Conservation (phyloP, 116 monocot species). For the Cymodocea nodosa region DNA sequence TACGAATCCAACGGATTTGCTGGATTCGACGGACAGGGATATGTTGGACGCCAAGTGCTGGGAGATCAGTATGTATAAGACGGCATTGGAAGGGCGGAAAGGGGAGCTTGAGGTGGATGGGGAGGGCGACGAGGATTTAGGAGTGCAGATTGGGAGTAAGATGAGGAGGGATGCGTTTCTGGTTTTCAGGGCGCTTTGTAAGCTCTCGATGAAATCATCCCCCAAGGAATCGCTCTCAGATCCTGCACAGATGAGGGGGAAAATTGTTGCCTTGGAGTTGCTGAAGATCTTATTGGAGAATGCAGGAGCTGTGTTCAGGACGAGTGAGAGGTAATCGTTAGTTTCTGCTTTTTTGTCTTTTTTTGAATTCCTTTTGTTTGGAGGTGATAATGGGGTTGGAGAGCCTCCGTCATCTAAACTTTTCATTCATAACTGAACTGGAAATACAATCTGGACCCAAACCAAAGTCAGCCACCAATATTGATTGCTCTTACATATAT, state of each 20-base stretch:
- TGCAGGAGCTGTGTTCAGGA: slow-evolving; percentile 93
- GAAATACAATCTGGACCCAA: too few species aligned
- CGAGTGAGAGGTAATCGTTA: slow-evolving; percentile 65
- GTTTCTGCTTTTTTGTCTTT: too few species aligned
- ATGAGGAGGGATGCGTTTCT: slow-evolving; percentile 80
- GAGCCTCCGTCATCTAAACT: too few species aligned
- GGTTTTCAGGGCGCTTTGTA: slow-evolving; percentile 92
- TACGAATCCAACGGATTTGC: slow-evolving; percentile 78
- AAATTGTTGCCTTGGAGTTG: slow-evolving; percentile 86
- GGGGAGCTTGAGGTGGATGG: slow-evolving; percentile 74
- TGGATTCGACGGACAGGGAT: slow-evolving; percentile 97
- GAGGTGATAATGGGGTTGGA: too few species aligned
- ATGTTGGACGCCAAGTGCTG: slow-evolving; percentile 98
- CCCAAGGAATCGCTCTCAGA: slow-evolving; percentile 82
- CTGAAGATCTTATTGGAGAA: slow-evolving; percentile 95
- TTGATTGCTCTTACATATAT: too few species aligned
- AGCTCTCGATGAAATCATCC: slow-evolving; percentile 91
- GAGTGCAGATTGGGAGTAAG: slow-evolving; percentile 85
- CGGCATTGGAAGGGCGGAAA: slow-evolving; percentile 88
- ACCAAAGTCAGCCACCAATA: too few species aligned
- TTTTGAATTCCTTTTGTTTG: too few species aligned
- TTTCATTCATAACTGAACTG: too few species aligned
- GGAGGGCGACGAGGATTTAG: slow-evolving; percentile 48
- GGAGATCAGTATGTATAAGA: slow-evolving; percentile 99
- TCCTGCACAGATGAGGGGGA: slow-evolving; percentile 71